Evolutionary conservation across 139 green algal species (phyloP).

Genomic region (Coelastrella sp.): DNA sequence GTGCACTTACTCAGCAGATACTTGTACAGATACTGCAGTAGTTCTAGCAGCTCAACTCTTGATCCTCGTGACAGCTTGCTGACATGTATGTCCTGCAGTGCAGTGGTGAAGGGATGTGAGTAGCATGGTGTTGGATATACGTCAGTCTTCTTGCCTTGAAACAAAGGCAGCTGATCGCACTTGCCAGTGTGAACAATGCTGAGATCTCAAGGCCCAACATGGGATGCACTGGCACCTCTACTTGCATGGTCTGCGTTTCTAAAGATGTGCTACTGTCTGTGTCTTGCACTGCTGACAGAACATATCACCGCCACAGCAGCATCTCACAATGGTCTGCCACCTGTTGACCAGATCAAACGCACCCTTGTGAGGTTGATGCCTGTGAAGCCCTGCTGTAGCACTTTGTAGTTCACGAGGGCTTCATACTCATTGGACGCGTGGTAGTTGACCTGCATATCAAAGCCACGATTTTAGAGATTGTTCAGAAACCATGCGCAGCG

Average conservation of each 20-base stretch:
- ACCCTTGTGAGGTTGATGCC: conserved; percentile 59
- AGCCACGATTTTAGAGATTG: background rate
- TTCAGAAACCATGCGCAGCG: background rate
- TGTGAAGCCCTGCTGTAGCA: conserved; percentile 64
- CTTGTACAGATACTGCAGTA: conserved; percentile 73
- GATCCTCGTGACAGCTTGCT: conserved; percentile 56
- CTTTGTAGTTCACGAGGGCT: conserved; percentile 73
- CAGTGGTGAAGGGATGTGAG: background rate
- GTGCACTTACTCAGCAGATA: conserved; percentile 52
- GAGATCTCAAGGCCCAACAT: too few species aligned
- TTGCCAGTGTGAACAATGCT: background rate
- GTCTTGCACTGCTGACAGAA: background rate
- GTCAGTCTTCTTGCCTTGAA: background rate
- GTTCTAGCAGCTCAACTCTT: conserved; percentile 58
- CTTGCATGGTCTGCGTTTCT: too few species aligned
- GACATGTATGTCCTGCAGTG: conserved; percentile 64
- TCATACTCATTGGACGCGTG: conserved; percentile 66
- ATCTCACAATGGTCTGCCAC: background rate
- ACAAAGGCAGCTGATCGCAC: background rate
- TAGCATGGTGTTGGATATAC: too few species aligned
- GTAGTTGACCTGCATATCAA: conserved; percentile 70
- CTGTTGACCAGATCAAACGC: background rate
- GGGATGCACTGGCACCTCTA: too few species aligned
- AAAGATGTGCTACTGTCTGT: background rate
- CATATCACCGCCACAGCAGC: background rate